Evolutionary conservation across 306 rosid species (phyloP).

Genomic region (Macrotyloma uniflorum): DNA sequence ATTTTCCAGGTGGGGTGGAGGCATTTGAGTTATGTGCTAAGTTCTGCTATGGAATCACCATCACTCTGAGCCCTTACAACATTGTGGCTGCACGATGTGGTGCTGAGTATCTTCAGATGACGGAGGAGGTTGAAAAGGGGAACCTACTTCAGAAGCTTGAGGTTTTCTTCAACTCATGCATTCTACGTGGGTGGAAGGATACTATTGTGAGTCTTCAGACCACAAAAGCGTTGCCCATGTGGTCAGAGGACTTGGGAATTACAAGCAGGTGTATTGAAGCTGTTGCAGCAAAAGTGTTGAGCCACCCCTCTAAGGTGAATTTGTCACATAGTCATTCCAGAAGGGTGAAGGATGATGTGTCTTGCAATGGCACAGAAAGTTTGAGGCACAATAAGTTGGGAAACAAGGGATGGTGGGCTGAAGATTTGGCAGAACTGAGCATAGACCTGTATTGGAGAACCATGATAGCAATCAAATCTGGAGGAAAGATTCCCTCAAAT

Average conservation of each 20-base stretch:
- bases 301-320: conserved; percentile 77
- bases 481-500: conserved; percentile 64
- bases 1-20: conserved; percentile 85
- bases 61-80: conserved; percentile 94
- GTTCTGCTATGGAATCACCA: conserved; percentile 91
- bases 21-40: conserved; percentile 94
- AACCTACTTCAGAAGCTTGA: conserved; percentile 84
- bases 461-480: conserved; percentile 87
- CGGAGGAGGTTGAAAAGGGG: conserved; percentile 95
- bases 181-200: conserved; percentile 96
- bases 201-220: conserved; percentile 81
- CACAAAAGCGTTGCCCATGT: conserved; percentile 70
- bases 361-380: conserved; percentile 79
- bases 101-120: conserved; percentile 91
- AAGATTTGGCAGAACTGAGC: conserved; percentile 89
- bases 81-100: conserved; percentile 84
- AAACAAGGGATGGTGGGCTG: conserved; percentile 95
- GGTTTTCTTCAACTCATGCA: conserved; percentile 86
- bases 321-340: conserved; percentile 81
- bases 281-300: conserved; percentile 70
- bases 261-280: conserved; percentile 86
- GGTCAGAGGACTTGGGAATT: conserved; percentile 88
- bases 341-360: conserved; percentile 67
- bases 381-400: conserved; percentile 52
- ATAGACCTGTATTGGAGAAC: conserved; percentile 95